These are phyloP conservation scores for Protea cynaroides DNA, from an alignment of 164 flowering plant genomes.

Conservation along the genomic window DNA sequence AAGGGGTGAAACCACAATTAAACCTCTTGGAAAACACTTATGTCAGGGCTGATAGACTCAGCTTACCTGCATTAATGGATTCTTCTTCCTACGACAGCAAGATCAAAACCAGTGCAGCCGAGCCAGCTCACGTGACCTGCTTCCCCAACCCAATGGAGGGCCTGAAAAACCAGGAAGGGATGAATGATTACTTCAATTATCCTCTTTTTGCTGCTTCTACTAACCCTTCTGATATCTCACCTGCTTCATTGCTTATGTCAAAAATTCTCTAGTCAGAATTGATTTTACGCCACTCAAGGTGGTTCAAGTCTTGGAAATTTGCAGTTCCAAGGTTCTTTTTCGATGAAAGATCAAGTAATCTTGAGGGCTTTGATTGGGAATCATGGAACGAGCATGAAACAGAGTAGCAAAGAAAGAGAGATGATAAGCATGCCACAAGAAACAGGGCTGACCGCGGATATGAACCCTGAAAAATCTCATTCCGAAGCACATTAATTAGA, in stretches of 20 bases:
- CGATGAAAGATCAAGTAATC: constrained; percentile 43
- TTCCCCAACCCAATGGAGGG: constrained; percentile 34
- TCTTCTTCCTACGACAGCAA: no score
- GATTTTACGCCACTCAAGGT: constrained; percentile 27
- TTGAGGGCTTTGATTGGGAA: constrained; percentile 40
- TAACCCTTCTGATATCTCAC: background rate
- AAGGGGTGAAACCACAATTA: no score
- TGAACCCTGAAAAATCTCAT: constrained; percentile 26
- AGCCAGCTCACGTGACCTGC: no score
- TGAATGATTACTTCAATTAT: constrained; percentile 2
- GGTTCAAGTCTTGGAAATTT: constrained; percentile 16
- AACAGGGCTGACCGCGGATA: constrained; percentile 18
- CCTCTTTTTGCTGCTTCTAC: background rate
- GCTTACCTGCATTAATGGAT: no score
- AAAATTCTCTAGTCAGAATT: constrained; percentile 19
- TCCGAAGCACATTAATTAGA: no score
- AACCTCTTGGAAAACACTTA: no score
- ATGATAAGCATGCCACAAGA: constrained; percentile 52
- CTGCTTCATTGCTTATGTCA: constrained; percentile 21
- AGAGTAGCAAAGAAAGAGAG: constrained; percentile 46
- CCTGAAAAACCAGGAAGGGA: constrained; percentile 23
- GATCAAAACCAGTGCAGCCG: no score
- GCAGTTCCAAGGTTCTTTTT: constrained; percentile 29
- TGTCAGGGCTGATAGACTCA: no score
- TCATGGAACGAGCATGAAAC: constrained; percentile 32